These are phyloP conservation scores for Lipomyces orientalis DNA, from an alignment of 805 yeast genomes.

Conservation along the genomic window DNA sequence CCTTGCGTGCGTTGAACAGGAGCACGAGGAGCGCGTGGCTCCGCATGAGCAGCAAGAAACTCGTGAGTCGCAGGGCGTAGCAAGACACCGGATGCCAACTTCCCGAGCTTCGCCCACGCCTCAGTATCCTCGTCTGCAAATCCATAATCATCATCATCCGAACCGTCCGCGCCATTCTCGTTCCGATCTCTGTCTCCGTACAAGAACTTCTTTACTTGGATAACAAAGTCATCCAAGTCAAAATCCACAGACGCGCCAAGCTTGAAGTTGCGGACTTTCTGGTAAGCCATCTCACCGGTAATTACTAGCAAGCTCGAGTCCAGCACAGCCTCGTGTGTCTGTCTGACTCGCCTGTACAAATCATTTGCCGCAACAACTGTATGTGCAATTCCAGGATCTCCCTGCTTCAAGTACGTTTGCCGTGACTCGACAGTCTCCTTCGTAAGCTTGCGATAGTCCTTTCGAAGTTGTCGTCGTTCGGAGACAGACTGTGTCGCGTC, in stretches of 20 bases:
- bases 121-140: slow-evolving; percentile 19
- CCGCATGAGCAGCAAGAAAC: slow-evolving; percentile 21
- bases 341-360: slow-evolving; percentile 25
- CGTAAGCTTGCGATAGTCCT: slow-evolving; percentile 25
- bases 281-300: slow-evolving; percentile 24
- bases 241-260: slow-evolving; percentile 31
- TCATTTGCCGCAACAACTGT: slow-evolving; percentile 23
- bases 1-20: slow-evolving; percentile 18
- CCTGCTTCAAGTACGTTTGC: slow-evolving; percentile 14
- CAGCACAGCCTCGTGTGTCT: slow-evolving; percentile 35
- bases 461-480: slow-evolving; percentile 27
- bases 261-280: slow-evolving; percentile 26
- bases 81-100: slow-evolving; percentile 18
- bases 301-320: slow-evolving; percentile 32
- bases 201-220: slow-evolving; percentile 12
- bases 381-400: slow-evolving; percentile 16
- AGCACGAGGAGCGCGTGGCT: slow-evolving; percentile 19
- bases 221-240: slow-evolving; percentile 32
- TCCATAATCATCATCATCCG: slow-evolving; percentile 17
- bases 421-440: slow-evolving; percentile 22
- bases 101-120: slow-evolving; percentile 30
- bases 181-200: slow-evolving; percentile 19
- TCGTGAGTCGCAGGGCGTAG: slow-evolving; percentile 25
- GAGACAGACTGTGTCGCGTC: slow-evolving; percentile 26
- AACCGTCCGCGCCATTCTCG: slow-evolving; percentile 1